These are phyloP conservation scores for Chenopodium quinoa DNA, from an alignment of 148 eudicot genomes.

Conservation along the genomic window DNA sequence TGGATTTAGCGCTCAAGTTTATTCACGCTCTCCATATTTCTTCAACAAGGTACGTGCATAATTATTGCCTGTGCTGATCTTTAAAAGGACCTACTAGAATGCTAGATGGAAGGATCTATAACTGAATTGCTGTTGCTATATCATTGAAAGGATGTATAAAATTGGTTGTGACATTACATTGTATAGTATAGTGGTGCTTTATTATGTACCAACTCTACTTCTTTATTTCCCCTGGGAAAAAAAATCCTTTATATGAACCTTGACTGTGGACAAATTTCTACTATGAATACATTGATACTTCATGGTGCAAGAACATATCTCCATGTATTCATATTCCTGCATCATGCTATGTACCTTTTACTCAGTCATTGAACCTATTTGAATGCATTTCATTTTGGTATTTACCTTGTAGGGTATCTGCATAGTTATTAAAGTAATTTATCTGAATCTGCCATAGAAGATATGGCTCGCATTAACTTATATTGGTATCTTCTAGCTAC, in stretches of 20 bases:
- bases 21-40: slow-evolving; percentile 70
- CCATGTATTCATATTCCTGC: background rate
- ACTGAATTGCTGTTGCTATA: background rate
- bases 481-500: background rate
- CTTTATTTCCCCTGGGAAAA: background rate
- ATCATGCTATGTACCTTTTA: background rate
- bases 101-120: background rate
- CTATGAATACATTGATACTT: background rate
- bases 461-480: background rate
- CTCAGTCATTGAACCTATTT: background rate
- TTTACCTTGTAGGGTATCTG: background rate
- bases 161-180: background rate
- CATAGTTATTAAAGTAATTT: background rate
- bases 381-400: background rate
- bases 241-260: background rate
- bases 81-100: background rate
- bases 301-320: background rate
- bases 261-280: background rate
- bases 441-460: background rate
- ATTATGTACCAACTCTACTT: background rate
- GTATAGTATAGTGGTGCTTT: background rate
- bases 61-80: background rate
- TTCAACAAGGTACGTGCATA: slow-evolving; percentile 65
- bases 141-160: background rate
- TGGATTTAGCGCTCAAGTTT: slow-evolving; percentile 75